Evolutionary conservation across 768 basidiomycete species (phyloP).

Genomic region (Pulveroboletus ravenelii): DNA sequence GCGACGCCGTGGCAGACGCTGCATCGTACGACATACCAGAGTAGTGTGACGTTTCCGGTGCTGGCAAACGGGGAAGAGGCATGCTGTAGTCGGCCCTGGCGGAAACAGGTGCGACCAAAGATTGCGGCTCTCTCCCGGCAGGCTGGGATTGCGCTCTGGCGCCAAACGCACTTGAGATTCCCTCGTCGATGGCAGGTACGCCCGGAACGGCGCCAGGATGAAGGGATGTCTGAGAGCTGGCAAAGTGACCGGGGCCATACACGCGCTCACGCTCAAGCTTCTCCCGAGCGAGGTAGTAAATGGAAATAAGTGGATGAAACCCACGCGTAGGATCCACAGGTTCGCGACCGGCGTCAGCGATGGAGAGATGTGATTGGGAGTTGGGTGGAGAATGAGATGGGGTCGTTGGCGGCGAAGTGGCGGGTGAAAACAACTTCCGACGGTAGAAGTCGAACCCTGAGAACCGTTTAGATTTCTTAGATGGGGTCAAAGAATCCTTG

Average conservation of each 20-base stretch:
- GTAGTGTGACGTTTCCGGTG: constrained; percentile 77
- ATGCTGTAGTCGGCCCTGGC: constrained; percentile 71
- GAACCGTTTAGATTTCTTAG: constrained; percentile 78
- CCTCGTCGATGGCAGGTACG: constrained; percentile 16
- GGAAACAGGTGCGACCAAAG: constrained; percentile 11
- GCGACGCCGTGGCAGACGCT: constrained; percentile 42
- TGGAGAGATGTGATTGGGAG: constrained; percentile 53
- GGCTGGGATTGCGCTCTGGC: constrained; percentile 30
- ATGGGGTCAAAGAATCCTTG: constrained; percentile 40
- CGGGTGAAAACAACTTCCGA: constrained; percentile 73
- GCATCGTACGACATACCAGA: constrained; percentile 79
- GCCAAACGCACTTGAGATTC: constrained; percentile 11
- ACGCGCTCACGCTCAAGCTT: constrained; percentile 93
- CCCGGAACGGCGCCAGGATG: constrained; percentile 27
- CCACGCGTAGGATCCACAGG: constrained; percentile 82
- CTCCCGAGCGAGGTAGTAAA: constrained; percentile 94
- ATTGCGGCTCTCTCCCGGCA: constrained; percentile 30
- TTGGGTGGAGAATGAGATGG: constrained; percentile 59
- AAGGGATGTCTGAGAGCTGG: constrained; percentile 79
- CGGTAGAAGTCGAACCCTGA: constrained; percentile 94
- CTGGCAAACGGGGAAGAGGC: constrained; percentile 74
- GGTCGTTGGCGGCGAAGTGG: constrained; percentile 44
- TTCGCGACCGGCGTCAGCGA: constrained; percentile 45
- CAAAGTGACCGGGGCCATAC: constrained; percentile 92
- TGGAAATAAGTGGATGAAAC: constrained; percentile 92